Evolutionary conservation across 1,284 basidiomycete genomes (phyloP), one percentile per base, ranked within the genome.

Genomic region (Rhizopogon parksii): DNA sequence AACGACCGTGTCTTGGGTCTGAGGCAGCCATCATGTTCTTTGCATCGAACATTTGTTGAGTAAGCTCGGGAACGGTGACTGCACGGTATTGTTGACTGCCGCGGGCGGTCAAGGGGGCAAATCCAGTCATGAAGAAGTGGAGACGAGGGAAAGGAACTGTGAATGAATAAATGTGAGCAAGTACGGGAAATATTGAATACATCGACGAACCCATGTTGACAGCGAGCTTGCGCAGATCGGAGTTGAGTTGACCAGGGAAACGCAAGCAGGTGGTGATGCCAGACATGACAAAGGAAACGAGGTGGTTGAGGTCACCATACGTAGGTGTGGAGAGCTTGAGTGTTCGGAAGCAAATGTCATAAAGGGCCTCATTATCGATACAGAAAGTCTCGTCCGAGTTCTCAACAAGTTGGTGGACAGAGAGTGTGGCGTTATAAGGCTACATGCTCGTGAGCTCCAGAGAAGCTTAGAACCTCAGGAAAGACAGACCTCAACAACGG

Each of bases 1-100:
- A 95, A 59, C 92, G 91, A 61, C 96, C 95, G 65, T 96, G 89
- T 66, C 93, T 79, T 49, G 91, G 92, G 73, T 97, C 95, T 25
- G 88, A 91, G 30, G 95, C 95, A 63, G 91, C 92, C 92, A 95
- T 95, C 91, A 95, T 94, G 84, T 96, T 95, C 82, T 94, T 94
- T 43, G 91, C 89, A 66, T 96, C 95, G 71, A 97, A 98, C 94
- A 98, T 97, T 68, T 97, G 95, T 70, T 91, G 88, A 8, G 95
- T 96, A 58, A 98, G 82, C 75, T 97, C 95, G 30, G 95, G 91
- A 39, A 97, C 94, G 52, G 91, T 90, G 64, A 96, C 92, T 34
- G 93, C 93, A 58, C 94, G 90, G 80, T 92, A 95, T 65, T 92
- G 88, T 63, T 91, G 88, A 68, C 90, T 94, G 56, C 91, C 91